Evolutionary conservation across 805 yeast genomes (phyloP), one percentile per base, ranked within the genome.

Genomic region (Myxozyma monticola): DNA sequence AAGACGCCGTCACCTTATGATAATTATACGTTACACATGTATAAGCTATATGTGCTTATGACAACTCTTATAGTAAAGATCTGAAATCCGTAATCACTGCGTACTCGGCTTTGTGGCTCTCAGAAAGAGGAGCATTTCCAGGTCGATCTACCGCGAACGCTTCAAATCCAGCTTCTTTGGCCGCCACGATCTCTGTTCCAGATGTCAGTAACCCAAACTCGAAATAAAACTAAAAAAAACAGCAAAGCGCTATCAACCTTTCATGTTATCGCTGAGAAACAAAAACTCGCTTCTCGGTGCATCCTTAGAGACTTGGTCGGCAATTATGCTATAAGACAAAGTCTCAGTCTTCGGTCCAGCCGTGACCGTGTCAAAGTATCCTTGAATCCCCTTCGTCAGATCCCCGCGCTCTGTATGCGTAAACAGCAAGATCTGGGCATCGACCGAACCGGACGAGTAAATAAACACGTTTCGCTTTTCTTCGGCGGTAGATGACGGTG

Each of bases 371-470:
- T 90, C 98, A 64, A 80, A 90, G 68, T 88, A 90, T 14, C 84
- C 95, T 5, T 70, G 52, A 18, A 90, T 63, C 20, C 66, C 65
- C 1, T 67, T 65, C 37, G 78, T 84, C 61, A 88, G 65, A 65
- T 85, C 86, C 8, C 68, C 67, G 3, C 70, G 68, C 45, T 70
- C 70, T 8, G 85, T 90, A 64, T 85, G 77, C 0, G 74, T 75
- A 63, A 90, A 88, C 49, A 90, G 68, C 53, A 90, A 70, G 60
- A 83, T 84, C 61, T 90, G 98, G 0, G 97, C 97, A 51, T 81
- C 78, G 21, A 90, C 80, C 37, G 93, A 83, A 0, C 98, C 98
- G 24, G 95, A 85, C 0, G 96, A 88, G 68, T 90, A 90, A 17
- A 90, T 88, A 63, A 75, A 85, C 0, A 88, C 70, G 8, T 22